Conservation (phyloP, 2,329 filamentous ascomycete species). For the Aspergillus ustus region DNA sequence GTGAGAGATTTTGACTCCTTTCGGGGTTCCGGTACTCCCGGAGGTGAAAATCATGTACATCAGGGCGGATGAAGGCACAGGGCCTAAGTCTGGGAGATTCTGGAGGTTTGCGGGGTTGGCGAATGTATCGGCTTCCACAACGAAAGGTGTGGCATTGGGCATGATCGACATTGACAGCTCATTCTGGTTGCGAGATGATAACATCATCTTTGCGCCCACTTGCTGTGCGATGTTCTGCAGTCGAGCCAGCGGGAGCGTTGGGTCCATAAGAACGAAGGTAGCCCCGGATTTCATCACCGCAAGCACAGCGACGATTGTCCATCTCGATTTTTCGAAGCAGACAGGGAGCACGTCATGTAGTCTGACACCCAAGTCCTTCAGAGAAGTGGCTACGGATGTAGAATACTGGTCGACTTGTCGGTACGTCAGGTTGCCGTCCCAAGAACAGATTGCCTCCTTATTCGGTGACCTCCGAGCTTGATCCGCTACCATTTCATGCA, state of each 20-base stretch:
- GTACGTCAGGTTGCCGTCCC: conserved; percentile 39
- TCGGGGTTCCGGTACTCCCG: conserved; percentile 56
- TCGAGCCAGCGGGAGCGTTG: conserved; percentile 38
- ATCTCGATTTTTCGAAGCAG: conserved; percentile 41
- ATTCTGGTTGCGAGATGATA: conserved; percentile 35
- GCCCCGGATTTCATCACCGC: conserved; percentile 40
- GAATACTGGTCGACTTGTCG: conserved; percentile 40
- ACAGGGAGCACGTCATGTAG: conserved; percentile 35
- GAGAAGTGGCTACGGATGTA: conserved; percentile 32
- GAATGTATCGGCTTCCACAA: conserved; percentile 35
- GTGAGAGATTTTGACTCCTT: conserved; percentile 67
- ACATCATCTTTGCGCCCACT: conserved; percentile 34
- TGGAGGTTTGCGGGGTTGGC: conserved; percentile 18
- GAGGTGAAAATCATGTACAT: conserved; percentile 67
- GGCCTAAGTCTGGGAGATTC: conserved; percentile 20
- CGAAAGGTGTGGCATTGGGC: conserved; percentile 32
- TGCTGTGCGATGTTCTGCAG: conserved; percentile 39
- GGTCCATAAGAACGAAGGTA: conserved; percentile 39
- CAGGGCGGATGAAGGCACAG: conserved; percentile 41
- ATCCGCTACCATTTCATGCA: conserved; percentile 52
- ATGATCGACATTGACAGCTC: conserved; percentile 37
- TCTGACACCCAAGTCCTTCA: conserved; percentile 33
- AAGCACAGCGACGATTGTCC: conserved; percentile 39
- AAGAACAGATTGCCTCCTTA: conserved; percentile 36
- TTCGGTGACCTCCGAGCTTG: conserved; percentile 28